Evolutionary conservation across 495 filamentous ascomycete genomes (phyloP).

Genomic region (Xylaria sp.): DNA sequence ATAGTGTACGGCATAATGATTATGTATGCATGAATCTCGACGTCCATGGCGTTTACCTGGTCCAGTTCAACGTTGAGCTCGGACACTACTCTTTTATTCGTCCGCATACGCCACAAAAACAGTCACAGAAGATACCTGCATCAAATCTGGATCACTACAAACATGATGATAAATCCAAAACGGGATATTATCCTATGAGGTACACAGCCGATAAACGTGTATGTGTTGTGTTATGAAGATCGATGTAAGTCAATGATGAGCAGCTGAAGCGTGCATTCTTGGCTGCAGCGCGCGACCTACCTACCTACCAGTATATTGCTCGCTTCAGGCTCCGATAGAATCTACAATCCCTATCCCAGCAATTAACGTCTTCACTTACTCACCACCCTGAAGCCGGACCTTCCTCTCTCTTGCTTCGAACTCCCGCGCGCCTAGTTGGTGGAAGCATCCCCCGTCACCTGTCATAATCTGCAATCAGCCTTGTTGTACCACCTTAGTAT

Average conservation of each 20-base stretch:
- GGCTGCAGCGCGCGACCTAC: conserved; percentile 8
- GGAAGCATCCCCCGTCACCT: conserved; percentile 20
- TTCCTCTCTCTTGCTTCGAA: conserved; percentile 4
- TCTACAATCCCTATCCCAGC: background rate
- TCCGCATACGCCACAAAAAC: background rate
- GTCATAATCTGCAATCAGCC: conserved; percentile 13
- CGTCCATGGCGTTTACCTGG: background rate
- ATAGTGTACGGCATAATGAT: background rate
- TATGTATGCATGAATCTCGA: background rate
- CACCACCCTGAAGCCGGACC: conserved; percentile 14
- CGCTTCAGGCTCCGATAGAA: background rate
- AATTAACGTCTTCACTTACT: conserved; percentile 13
- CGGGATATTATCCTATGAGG: background rate
- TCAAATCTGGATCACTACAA: background rate
- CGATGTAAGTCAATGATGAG: background rate
- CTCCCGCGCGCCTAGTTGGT: conserved; percentile 16
- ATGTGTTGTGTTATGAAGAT: background rate
- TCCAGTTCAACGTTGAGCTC: background rate
- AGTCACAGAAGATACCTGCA: background rate
- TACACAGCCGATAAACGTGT: background rate
- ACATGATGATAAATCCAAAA: background rate
- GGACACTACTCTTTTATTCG: background rate
- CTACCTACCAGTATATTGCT: background rate
- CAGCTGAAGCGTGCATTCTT: conserved; percentile 1
- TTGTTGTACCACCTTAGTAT: background rate